phyloP scores from a whole-genome alignment of 2,329 filamentous ascomycete species.

The Sporothrix luriei region DNA sequence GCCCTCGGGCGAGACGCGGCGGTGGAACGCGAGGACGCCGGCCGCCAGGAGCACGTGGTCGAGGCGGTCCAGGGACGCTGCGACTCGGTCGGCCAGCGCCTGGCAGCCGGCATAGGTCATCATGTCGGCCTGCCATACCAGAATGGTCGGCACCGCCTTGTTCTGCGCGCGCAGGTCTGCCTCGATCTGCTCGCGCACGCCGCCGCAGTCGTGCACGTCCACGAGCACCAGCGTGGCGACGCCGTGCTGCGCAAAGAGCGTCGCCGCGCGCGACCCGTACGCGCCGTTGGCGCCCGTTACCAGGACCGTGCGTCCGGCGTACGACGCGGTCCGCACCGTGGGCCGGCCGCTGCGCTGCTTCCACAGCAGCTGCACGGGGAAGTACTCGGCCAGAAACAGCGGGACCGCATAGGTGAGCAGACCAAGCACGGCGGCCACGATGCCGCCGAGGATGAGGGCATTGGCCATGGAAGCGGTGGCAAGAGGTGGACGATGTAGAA shows the following conservation, averaged over 20 bases:
- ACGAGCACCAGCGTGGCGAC: constrained; percentile 45
- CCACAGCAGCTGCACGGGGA: constrained; percentile 43
- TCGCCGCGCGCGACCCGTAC: constrained; percentile 45
- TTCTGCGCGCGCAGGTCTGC: constrained; percentile 38
- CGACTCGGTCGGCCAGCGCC: constrained; percentile 41
- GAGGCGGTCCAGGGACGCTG: constrained; percentile 39
- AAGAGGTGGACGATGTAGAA: neutral
- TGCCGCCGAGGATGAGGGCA: constrained; percentile 17
- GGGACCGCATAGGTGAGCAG: constrained; percentile 42
- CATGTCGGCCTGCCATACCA: constrained; percentile 46
- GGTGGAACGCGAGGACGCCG: constrained; percentile 45
- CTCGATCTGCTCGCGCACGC: constrained; percentile 44
- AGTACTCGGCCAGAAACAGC: constrained; percentile 43
- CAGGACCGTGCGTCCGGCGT: constrained; percentile 44
- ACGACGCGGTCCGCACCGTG: constrained; percentile 43
- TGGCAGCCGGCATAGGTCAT: constrained; percentile 45
- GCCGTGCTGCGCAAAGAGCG: constrained; percentile 44
- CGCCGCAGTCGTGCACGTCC: constrained; percentile 43
- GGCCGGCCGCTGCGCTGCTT: constrained; percentile 44
- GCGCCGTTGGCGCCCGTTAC: constrained; percentile 46
- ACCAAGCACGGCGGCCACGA: constrained; percentile 34
- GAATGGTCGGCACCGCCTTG: constrained; percentile 41
- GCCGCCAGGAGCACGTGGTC: constrained; percentile 46
- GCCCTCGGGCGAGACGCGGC: constrained; percentile 45
- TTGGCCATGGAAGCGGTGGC: constrained; percentile 21